Percentiles rank a stretch among this genome's conserved stretches.
Evolutionary conservation across 306 rosid genomes (phyloP).

Genomic region (Fragaria nilgerrensis): DNA sequence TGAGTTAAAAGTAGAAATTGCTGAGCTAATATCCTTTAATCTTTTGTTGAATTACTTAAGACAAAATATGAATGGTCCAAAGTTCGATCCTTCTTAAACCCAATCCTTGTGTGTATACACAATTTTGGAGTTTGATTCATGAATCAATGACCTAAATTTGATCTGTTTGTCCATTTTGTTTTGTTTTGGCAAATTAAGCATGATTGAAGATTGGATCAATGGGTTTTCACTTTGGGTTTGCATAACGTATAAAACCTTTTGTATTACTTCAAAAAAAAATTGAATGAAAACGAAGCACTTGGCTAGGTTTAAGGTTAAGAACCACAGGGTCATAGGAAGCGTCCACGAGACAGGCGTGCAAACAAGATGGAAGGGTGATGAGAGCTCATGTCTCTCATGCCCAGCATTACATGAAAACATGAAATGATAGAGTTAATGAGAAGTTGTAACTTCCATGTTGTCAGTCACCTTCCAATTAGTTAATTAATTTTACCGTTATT

Average conservation of each 20-base stretch:
- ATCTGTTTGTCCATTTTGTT: background rate
- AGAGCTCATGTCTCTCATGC: constrained; percentile 1
- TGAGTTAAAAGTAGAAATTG: too few relatives aligned
- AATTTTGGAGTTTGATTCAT: background rate
- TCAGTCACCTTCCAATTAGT: constrained; percentile 19
- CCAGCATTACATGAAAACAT: background rate
- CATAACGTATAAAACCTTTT: background rate
- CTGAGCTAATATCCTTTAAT: too few relatives aligned
- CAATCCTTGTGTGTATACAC: too few relatives aligned
- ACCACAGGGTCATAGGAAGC: constrained; percentile 14
- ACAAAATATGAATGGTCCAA: too few relatives aligned
- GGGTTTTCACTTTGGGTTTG: background rate
- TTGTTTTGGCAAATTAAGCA: background rate
- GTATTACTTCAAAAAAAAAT: background rate
- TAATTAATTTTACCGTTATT: constrained; percentile 18
- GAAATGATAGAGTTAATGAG: background rate
- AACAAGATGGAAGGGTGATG: constrained; percentile 4
- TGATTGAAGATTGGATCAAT: background rate
- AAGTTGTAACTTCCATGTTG: constrained; percentile 47
- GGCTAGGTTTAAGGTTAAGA: background rate
- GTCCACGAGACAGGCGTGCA: constrained; percentile 29
- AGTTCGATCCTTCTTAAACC: too few relatives aligned
- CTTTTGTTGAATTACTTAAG: too few relatives aligned
- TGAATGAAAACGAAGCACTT: background rate
- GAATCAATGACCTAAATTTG: background rate